Evolutionary conservation across 2,329 filamentous ascomycete species (phyloP).

Genomic region (Aspergillus sp.): DNA sequence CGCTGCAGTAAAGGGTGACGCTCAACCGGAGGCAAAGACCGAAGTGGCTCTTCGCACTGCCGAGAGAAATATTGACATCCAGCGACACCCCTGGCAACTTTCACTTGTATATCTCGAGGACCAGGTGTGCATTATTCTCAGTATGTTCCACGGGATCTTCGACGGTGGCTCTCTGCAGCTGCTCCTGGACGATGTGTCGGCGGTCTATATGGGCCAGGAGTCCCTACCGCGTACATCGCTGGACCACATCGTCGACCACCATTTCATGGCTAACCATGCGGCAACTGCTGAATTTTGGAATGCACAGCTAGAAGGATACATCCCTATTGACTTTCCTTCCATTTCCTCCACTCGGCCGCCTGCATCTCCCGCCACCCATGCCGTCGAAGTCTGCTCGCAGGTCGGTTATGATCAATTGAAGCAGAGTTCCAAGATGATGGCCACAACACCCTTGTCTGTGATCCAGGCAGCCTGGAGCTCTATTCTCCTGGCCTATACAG

Average conservation of each 20-base stretch:
- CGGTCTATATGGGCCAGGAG: conserved; percentile 15
- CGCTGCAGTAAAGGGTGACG: conserved; percentile 16
- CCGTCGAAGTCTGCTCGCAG: conserved; percentile 22
- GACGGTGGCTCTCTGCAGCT: conserved; percentile 38
- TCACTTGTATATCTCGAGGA: conserved; percentile 16
- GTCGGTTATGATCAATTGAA: conserved; percentile 28
- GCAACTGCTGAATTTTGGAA: conserved; percentile 23
- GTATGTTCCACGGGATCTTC: conserved; percentile 40
- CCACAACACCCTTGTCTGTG: conserved; percentile 32
- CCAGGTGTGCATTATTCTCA: conserved; percentile 23
- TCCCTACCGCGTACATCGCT: conserved; percentile 21
- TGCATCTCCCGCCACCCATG: neutral
- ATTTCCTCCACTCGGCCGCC: conserved; percentile 10
- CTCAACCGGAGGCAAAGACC: conserved; percentile 6
- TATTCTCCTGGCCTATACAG: conserved; percentile 32
- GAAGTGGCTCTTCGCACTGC: conserved; percentile 17
- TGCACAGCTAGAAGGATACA: conserved; percentile 19
- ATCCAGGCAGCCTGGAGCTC: conserved; percentile 39
- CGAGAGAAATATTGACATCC: conserved; percentile 10
- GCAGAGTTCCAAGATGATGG: conserved; percentile 28
- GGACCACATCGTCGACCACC: conserved; percentile 26
- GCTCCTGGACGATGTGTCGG: conserved; percentile 32
- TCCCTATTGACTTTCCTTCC: conserved; percentile 25
- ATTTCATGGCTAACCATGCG: conserved; percentile 22
- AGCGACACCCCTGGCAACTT: conserved; percentile 26